phyloP scores from a whole-genome alignment of 192 early-diverging fungal species.

The Mortierella alpina region DNA sequence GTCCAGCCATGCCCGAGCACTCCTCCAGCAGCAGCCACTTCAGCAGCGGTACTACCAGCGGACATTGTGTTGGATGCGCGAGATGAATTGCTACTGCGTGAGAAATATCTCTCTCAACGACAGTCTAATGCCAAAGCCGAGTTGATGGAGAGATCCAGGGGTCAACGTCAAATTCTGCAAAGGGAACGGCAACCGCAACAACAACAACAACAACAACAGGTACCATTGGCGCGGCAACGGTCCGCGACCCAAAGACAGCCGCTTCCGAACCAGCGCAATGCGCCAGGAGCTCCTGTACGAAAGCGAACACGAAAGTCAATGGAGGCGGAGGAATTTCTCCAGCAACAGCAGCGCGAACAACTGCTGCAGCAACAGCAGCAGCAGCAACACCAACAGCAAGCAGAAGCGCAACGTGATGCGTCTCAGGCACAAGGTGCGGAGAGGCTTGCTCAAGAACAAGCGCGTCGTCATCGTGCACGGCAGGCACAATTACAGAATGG shows the following conservation, averaged over 20 bases:
- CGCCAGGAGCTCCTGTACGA: slow-evolving; percentile 4
- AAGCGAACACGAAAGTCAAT: not conserved
- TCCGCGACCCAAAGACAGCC: not conserved
- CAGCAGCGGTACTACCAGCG: not conserved
- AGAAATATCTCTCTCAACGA: slow-evolving; percentile 6
- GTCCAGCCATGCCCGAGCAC: slow-evolving; percentile 5
- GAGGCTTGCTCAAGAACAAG: not conserved
- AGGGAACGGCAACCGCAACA: slow-evolving; percentile 8
- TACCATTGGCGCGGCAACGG: slow-evolving; percentile 2
- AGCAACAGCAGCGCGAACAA: not conserved
- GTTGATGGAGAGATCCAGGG: slow-evolving; percentile 1
- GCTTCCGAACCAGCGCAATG: not conserved
- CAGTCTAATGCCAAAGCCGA: slow-evolving; percentile 5
- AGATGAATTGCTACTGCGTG: slow-evolving; percentile 28
- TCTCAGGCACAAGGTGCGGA: not conserved
- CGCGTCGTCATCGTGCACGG: not conserved
- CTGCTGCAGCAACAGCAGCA: not conserved
- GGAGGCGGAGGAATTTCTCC: not conserved
- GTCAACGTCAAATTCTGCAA: slow-evolving; percentile 5
- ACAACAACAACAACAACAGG: slow-evolving; percentile 1
- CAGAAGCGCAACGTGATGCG: not conserved
- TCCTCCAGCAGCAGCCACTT: not conserved
- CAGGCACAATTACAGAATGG: not conserved
- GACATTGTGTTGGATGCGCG: slow-evolving; percentile 16
- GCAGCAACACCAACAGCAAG: not conserved